Evolutionary conservation across 2,329 filamentous ascomycete genomes (phyloP).

Genomic region (Stachybotrys elegans): DNA sequence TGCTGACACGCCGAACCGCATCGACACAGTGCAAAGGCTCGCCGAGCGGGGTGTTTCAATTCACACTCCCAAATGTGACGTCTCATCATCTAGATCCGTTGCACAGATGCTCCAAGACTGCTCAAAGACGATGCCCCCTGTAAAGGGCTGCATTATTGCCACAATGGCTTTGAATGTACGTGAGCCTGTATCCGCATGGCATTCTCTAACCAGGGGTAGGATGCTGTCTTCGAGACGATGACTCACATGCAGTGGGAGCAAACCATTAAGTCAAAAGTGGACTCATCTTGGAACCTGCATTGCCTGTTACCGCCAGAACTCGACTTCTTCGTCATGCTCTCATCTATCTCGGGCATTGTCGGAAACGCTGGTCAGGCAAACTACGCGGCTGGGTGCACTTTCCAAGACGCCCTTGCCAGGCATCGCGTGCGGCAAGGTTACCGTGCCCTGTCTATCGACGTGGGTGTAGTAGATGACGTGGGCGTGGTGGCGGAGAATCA

Average conservation of each 20-base stretch:
- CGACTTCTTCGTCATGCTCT: conserved; percentile 33
- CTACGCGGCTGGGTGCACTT: conserved; percentile 30
- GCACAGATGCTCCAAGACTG: conserved; percentile 8
- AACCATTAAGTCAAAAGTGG: conserved; percentile 25
- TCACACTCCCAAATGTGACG: conserved; percentile 11
- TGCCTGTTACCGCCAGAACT: conserved; percentile 9
- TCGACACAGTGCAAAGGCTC: conserved; percentile 11
- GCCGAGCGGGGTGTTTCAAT: conserved; percentile 7
- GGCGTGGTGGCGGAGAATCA: conserved; percentile 13
- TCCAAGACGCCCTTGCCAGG: conserved; percentile 20
- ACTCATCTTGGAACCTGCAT: conserved; percentile 25
- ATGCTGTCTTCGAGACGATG: conserved; percentile 24
- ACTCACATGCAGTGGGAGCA: conserved; percentile 16
- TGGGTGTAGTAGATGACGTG: conserved; percentile 13
- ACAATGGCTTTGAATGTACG: conserved; percentile 20
- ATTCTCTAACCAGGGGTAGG: conserved; percentile 11
- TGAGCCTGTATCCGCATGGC: background rate
- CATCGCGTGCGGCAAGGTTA: conserved; percentile 10
- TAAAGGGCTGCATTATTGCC: conserved; percentile 21
- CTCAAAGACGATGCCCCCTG: conserved; percentile 9
- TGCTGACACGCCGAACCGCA: too few species aligned
- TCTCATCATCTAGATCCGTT: conserved; percentile 5
- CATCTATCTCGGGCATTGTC: conserved; percentile 27
- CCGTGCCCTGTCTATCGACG: conserved; percentile 13
- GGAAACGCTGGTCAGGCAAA: conserved; percentile 30